Base-by-base conservation (phyloP, 1,284 basidiomycete species). In the Malassezia psittaci region DNA sequence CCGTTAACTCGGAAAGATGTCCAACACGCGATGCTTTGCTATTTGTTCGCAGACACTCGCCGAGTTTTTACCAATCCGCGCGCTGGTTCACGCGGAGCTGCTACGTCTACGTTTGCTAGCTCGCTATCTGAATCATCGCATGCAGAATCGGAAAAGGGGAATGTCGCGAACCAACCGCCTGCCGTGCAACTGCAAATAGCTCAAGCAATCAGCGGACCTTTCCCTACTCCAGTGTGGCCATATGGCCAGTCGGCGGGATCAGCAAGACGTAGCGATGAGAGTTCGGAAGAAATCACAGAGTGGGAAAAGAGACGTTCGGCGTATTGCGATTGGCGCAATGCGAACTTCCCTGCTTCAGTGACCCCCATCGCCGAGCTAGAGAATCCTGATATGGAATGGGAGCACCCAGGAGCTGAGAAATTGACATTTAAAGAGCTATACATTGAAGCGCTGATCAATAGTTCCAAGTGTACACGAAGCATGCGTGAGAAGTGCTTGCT, bases 401-500 rank as follows among this genome's bases (percentile, higher is more conserved):
- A 64, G 12, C 50, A 64, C 16, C 58, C 66, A 4, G 71, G 71
- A 16, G 59, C 60, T 10, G 54, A 65, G 16, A 62, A 64, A 50
- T 64, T 73, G 38, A 83, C 83, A 50, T 91, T 93, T 73, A 81
- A 83, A 62, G 86, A 90, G 72, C 81, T 91, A 61, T 93, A 90
- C 75, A 80, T 88, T 59, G 84, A 85, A 68, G 82, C 86, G 12
- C 74, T 90, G 57, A 82, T 85, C 73, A 82, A 83, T 72, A 87
- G 86, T 29, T 81, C 79, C 62, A 87, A 85, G 77, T 89, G 87
- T 75, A 89, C 88, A 53, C 88, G 87, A 76, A 84, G 85, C 24
- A 82, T 88, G 72, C 84, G 86, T 69, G 86, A 90, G 71, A 89
- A 88, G 76, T 85, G 90, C 80, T 70, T 82, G 43, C 84, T 86